These are phyloP conservation scores for Apiospora phragmitis DNA, from an alignment of 2,329 filamentous ascomycete species.

Conservation along the genomic window DNA sequence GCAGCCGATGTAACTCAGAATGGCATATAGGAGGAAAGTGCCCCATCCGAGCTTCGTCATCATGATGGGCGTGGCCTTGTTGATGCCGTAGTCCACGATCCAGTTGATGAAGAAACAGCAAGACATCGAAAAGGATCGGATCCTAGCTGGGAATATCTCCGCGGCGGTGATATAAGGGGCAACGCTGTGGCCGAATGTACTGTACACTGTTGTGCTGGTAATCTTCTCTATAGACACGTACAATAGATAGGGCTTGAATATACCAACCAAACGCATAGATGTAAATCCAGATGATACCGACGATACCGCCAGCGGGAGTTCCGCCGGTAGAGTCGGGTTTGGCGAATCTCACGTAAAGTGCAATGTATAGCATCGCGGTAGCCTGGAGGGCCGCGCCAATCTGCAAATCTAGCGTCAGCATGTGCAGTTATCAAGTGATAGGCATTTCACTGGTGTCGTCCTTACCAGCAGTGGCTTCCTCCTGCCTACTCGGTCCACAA, in stretches of 20 bases:
- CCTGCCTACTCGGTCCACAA: conserved; percentile 35
- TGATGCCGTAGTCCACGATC: conserved; percentile 33
- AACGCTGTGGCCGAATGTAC: conserved; percentile 28
- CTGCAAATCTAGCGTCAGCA: neutral
- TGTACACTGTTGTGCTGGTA: neutral
- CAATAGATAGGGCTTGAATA: neutral
- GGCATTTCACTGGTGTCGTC: neutral
- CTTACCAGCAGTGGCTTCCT: conserved; percentile 26
- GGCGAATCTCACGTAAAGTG: conserved; percentile 35
- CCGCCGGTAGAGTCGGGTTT: conserved; percentile 31
- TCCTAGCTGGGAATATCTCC: conserved; percentile 34
- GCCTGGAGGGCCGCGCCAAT: conserved; percentile 32
- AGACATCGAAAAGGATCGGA: conserved; percentile 32
- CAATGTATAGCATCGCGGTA: conserved; percentile 34
- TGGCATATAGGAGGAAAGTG: conserved; percentile 35
- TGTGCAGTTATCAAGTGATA: neutral
- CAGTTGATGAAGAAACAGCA: conserved; percentile 34
- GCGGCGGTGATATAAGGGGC: conserved; percentile 29
- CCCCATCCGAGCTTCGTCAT: conserved; percentile 37
- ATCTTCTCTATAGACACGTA: neutral
- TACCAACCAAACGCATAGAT: conserved; percentile 24
- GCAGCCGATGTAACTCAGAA: conserved; percentile 36
- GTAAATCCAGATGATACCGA: conserved; percentile 39
- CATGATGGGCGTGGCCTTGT: conserved; percentile 35
- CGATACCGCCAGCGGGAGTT: conserved; percentile 39